A percentile compares a stretch with the other conserved stretches of the same genome.
phyloP scores from a whole-genome alignment of 2,329 filamentous ascomycete species.

The Cephalotrichum gorgonifer region DNA sequence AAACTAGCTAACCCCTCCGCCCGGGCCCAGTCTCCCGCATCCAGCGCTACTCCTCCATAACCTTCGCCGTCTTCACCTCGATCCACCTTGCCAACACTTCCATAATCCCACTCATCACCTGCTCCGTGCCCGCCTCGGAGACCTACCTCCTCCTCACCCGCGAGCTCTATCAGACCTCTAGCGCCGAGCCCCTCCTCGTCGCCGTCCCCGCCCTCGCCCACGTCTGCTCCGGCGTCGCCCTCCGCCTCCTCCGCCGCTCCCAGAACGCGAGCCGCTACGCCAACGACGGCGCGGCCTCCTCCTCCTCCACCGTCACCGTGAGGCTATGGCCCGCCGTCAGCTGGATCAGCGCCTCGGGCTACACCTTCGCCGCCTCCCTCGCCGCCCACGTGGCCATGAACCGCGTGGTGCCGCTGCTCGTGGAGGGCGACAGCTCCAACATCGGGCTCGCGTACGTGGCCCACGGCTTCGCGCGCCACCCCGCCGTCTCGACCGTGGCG shows the following conservation, averaged over 20 bases:
- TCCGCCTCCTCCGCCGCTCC: conserved; percentile 64
- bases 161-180: conserved; percentile 79
- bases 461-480: conserved; percentile 72
- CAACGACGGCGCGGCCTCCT: conserved; percentile 42
- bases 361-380: conserved; percentile 54
- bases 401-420: conserved; percentile 60
- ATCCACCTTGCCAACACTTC: conserved; percentile 77
- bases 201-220: conserved; percentile 66
- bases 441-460: conserved; percentile 75
- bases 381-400: conserved; percentile 67
- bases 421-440: conserved; percentile 79
- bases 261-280: conserved; percentile 69
- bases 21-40: conserved; percentile 52
- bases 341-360: conserved; percentile 63
- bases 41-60: conserved; percentile 84
- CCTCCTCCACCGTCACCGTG: conserved; percentile 5
- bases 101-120: conserved; percentile 65
- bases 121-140: conserved; percentile 65
- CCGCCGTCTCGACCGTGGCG: conserved; percentile 52
- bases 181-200: conserved; percentile 72
- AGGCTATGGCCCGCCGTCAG: conserved; percentile 61
- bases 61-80: conserved; percentile 64
- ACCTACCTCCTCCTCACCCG: conserved; percentile 82
- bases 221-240: conserved; percentile 62
- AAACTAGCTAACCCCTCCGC: not conserved